Evolutionary conservation across 345 rosid species (phyloP).

Genomic region (Arabis alpina): DNA sequence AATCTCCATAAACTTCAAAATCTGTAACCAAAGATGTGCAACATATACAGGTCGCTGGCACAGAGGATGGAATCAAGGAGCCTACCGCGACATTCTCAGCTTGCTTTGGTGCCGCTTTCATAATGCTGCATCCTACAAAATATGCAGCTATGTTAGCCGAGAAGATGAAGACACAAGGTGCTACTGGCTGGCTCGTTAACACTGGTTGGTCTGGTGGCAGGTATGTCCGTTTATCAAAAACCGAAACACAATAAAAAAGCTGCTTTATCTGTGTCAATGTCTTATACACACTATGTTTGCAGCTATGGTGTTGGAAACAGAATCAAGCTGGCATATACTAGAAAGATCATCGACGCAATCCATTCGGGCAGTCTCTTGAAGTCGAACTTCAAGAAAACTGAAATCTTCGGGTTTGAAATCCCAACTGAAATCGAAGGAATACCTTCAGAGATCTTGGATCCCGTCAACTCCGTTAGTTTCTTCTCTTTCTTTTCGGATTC

Average conservation of each 20-base stretch:
- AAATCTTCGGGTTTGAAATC: constrained; percentile 84
- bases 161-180: constrained; percentile 95
- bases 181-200: constrained; percentile 96
- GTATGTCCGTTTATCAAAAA: constrained; percentile 42
- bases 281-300: constrained; percentile 19
- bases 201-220: constrained; percentile 99
- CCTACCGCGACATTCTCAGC: constrained; percentile 95
- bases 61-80: constrained; percentile 92
- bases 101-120: constrained; percentile 97
- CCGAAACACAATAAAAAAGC: neutral
- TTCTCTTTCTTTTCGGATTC: neutral
- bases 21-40: constrained; percentile 11
- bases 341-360: constrained; percentile 90
- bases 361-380: constrained; percentile 79
- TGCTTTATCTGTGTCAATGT: too few relatives aligned
- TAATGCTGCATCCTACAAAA: constrained; percentile 97
- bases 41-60: constrained; percentile 77
- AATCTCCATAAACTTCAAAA: constrained; percentile 11
- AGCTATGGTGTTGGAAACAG: constrained; percentile 88
- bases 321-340: constrained; percentile 79
- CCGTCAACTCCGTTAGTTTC: constrained; percentile 70
- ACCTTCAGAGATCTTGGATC: constrained; percentile 86
- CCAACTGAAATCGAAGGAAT: constrained; percentile 77
- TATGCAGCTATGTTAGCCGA: constrained; percentile 97
- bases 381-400: constrained; percentile 69